Base-by-base conservation (phyloP, 2,329 filamentous ascomycete genomes). In the Pseudogymnoascus sp. region DNA sequence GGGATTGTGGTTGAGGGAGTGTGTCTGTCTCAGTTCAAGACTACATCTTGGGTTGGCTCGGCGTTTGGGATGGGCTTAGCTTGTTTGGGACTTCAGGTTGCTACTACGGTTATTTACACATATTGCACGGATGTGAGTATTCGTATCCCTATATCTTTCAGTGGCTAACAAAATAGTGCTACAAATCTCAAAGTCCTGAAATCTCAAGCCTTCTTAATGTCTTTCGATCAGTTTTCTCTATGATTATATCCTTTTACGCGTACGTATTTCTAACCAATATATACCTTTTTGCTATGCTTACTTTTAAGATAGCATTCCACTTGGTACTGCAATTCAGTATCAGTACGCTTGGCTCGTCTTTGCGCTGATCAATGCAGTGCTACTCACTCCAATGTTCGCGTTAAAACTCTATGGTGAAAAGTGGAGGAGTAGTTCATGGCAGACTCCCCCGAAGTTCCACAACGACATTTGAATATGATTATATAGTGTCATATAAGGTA, bases 1-100 rank as follows among this genome's bases (percentile, higher is more conserved):
- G 71, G 71, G 11, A 67, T 68, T n/a, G 67, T 73, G 5, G 69
- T 73, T 41, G 64, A 71, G 21, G 71, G 71, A 13, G 62, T 69
- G 0, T 70, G 68, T 23, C 64, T 71, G 4, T 68, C 63, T n/a
- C 67, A 75, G 72, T 73, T 65, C 65, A 72, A 70, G 45, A 72
- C 69, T 16, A 72, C 72, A 8, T 68, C 72, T 36, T 76, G 73
- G 73, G 67, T 71, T n/a, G 74, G 73, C 1, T 70, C 73, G 4
- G 73, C 73, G 1, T 69, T 77, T 41, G 76, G 75, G 5, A 77
- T 77, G 67, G 73, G 70, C 0, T 74, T 76, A 41, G 73, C 73
- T 5, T 71, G 70, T 60, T 69, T 73, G 60, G 75, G 75, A 13
- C 65, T 76, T 31, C 75, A 77, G 65, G 72, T 76, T 48, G 71